Evolutionary conservation across 2,329 filamentous ascomycete genomes (phyloP).

Genomic region (Fusarium agapanthi): DNA sequence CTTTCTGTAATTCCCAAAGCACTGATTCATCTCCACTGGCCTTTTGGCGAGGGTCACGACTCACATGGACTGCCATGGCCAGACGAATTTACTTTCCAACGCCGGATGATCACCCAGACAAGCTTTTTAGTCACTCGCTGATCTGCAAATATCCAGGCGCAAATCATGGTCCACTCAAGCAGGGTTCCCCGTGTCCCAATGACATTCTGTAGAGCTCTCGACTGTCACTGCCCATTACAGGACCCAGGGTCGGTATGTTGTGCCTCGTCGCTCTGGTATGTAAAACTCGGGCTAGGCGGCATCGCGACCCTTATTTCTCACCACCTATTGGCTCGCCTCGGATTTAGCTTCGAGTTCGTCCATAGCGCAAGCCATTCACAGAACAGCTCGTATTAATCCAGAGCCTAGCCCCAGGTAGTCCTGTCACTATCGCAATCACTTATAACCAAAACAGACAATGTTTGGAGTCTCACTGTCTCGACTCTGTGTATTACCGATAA

Average conservation of each 20-base stretch:
- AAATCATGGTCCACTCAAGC: neutral
- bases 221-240: neutral
- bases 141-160: neutral
- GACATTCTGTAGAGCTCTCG: neutral
- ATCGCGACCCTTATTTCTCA: neutral
- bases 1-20: too few species aligned
- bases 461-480: neutral
- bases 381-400: neutral
- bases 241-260: neutral
- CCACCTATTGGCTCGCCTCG: neutral
- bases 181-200: neutral
- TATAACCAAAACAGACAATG: neutral
- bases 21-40: too few species aligned
- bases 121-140: neutral
- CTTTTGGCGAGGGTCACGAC: too few species aligned
- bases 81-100: neutral
- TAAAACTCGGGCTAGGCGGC: neutral
- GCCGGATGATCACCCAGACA: neutral
- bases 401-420: neutral
- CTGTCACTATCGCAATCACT: neutral
- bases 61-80: neutral
- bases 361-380: neutral
- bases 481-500: neutral
- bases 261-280: neutral
- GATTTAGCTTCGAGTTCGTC: neutral